These are phyloP conservation scores for Marsdenia floribunda DNA, from an alignment of 257 asterid genomes.

Conservation along the genomic window DNA sequence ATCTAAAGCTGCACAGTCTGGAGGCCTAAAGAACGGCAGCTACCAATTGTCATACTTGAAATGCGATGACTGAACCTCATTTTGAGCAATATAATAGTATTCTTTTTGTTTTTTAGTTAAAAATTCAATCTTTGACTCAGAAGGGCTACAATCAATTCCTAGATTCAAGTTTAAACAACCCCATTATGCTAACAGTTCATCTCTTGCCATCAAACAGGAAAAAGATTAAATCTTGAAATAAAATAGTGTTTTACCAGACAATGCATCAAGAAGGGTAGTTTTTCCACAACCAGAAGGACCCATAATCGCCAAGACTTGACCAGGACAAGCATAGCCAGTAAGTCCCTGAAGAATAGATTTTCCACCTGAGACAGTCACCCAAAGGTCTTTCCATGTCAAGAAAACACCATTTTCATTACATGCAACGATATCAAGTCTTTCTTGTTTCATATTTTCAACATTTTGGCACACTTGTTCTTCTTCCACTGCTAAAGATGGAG, in stretches of 20 bases:
- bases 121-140: not conserved
- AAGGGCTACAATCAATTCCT: not conserved
- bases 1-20: not conserved
- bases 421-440: not conserved
- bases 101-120: not conserved
- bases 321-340: conserved; percentile 30
- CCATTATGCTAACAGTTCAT: no score
- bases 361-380: conserved; percentile 24
- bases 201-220: not conserved
- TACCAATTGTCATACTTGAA: no score
- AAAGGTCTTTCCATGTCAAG: conserved; percentile 40
- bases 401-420: not conserved
- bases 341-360: conserved; percentile 28
- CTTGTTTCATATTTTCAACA: conserved; percentile 2
- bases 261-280: conserved; percentile 35
- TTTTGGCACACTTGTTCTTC: not conserved
- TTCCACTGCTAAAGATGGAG: not conserved
- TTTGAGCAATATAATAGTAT: not conserved
- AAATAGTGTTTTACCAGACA: conserved; percentile 27
- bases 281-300: conserved; percentile 44
- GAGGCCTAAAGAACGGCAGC: not conserved
- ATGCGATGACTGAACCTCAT: not conserved
- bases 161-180: not conserved
- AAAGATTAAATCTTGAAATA: not conserved
- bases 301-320: conserved; percentile 29